These are phyloP conservation scores for Boletus rubroflammeus DNA, from an alignment of 768 basidiomycete genomes.

Conservation along the genomic window DNA sequence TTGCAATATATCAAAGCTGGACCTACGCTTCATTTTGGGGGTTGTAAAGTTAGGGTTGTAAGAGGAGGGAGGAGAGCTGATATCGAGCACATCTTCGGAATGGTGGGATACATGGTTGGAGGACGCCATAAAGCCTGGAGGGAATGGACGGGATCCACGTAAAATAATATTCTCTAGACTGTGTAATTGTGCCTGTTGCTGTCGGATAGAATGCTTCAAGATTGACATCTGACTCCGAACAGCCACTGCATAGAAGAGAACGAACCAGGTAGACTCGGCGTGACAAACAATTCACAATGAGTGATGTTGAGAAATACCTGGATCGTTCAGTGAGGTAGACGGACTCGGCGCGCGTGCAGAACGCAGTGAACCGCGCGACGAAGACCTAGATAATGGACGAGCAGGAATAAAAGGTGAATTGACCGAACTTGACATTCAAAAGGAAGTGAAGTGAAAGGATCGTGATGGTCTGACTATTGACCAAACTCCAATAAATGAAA, in stretches of 20 bases:
- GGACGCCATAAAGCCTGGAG: conserved; percentile 36
- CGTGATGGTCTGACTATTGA: conserved; percentile 22
- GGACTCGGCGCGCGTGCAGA: conserved; percentile 57
- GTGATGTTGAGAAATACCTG: conserved; percentile 47
- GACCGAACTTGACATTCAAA: conserved; percentile 36
- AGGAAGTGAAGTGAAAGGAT: conserved; percentile 21
- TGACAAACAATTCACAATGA: conserved; percentile 23
- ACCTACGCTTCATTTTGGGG: conserved; percentile 54
- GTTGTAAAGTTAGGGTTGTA: conserved; percentile 35
- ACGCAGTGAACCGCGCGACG: conserved; percentile 45
- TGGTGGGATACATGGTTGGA: conserved; percentile 37
- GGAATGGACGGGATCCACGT: conserved; percentile 61
- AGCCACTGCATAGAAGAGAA: conserved; percentile 48
- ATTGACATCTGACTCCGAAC: conserved; percentile 78
- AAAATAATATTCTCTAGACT: conserved; percentile 65
- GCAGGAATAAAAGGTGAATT: conserved; percentile 31
- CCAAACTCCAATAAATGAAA: conserved; percentile 11
- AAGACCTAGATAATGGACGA: conserved; percentile 44
- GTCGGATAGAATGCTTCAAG: conserved; percentile 76
- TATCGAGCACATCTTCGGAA: conserved; percentile 35
- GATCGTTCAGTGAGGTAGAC: conserved; percentile 52
- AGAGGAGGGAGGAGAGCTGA: conserved; percentile 30
- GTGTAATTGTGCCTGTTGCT: conserved; percentile 78
- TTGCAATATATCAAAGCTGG: conserved; percentile 69
- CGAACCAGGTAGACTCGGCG: conserved; percentile 23